These are phyloP conservation scores for Microsporum ferrugineum DNA, from an alignment of 2,329 filamentous ascomycete species.

Conservation along the genomic window DNA sequence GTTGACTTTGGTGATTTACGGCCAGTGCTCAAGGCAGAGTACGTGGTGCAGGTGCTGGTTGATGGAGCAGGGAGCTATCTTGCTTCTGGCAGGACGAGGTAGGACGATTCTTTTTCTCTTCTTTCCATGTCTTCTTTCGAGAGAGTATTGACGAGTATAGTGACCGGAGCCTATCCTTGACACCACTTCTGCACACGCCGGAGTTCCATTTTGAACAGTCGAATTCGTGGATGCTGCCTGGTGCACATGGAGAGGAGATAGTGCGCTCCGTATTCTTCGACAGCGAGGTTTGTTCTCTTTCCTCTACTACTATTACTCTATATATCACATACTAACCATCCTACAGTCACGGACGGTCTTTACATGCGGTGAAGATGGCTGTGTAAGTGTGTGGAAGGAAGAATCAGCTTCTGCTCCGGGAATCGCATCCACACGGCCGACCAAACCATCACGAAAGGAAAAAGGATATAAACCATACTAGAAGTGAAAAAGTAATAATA, in stretches of 20 bases:
- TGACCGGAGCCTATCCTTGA: slow-evolving; percentile 32
- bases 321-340: not conserved
- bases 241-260: slow-evolving; percentile 39
- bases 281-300: slow-evolving; percentile 27
- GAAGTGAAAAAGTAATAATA: not conserved
- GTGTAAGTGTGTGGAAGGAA: slow-evolving; percentile 29
- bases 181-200: slow-evolving; percentile 27
- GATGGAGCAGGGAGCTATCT: slow-evolving; percentile 34
- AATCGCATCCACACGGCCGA: slow-evolving; percentile 15
- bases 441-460: slow-evolving; percentile 21
- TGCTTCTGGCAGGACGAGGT: slow-evolving; percentile 42
- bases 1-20: slow-evolving; percentile 47
- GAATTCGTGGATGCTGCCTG: slow-evolving; percentile 33
- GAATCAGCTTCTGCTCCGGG: not conserved
- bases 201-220: slow-evolving; percentile 31
- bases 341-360: slow-evolving; percentile 30
- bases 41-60: slow-evolving; percentile 45
- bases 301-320: not conserved
- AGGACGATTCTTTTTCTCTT: slow-evolving; percentile 10
- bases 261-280: slow-evolving; percentile 38
- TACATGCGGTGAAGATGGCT: slow-evolving; percentile 37
- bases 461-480: slow-evolving; percentile 32
- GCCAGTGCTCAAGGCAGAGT: slow-evolving; percentile 45
- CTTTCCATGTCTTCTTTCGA: not conserved
- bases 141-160: slow-evolving; percentile 15